A percentile compares a stretch with the other conserved stretches of the same genome.
Evolutionary conservation across 768 basidiomycete species (phyloP).

Genomic region (Mycena albidolilacea): DNA sequence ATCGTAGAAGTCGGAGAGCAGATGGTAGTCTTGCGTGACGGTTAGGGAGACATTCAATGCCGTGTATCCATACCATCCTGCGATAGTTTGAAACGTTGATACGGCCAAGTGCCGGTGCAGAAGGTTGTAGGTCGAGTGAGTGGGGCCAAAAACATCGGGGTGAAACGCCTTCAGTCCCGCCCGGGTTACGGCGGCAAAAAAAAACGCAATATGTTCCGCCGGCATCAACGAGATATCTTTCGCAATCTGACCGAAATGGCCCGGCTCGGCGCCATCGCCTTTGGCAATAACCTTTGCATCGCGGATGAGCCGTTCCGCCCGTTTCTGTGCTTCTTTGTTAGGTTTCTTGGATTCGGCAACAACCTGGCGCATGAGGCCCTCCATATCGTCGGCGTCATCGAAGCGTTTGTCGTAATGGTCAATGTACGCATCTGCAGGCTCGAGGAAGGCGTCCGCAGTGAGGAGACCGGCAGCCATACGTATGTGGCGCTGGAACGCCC

Average conservation of each 20-base stretch:
- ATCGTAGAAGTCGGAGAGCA: constrained; percentile 26
- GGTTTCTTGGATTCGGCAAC: neutral
- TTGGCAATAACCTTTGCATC: neutral
- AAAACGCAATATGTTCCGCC: neutral
- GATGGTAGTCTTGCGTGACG: neutral
- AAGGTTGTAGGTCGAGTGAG: constrained; percentile 23
- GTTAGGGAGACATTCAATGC: constrained; percentile 6
- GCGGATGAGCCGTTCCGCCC: neutral
- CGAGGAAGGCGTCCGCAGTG: neutral
- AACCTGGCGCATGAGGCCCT: neutral
- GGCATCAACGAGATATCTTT: neutral
- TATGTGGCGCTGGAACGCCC: neutral
- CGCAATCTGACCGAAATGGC: neutral
- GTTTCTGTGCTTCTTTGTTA: neutral
- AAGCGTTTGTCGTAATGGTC: neutral
- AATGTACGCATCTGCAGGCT: neutral
- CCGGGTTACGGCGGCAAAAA: constrained; percentile 1
- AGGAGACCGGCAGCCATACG: neutral
- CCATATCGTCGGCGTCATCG: neutral
- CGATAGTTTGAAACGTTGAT: constrained; percentile 9
- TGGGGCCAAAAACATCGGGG: constrained; percentile 17
- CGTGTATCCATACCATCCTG: constrained; percentile 5
- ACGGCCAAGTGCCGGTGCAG: constrained; percentile 25
- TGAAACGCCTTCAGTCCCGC: constrained; percentile 11
- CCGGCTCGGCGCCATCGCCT: neutral